Conservation (phyloP, 441 rosid species). For the Adansonia grandidieri region DNA sequence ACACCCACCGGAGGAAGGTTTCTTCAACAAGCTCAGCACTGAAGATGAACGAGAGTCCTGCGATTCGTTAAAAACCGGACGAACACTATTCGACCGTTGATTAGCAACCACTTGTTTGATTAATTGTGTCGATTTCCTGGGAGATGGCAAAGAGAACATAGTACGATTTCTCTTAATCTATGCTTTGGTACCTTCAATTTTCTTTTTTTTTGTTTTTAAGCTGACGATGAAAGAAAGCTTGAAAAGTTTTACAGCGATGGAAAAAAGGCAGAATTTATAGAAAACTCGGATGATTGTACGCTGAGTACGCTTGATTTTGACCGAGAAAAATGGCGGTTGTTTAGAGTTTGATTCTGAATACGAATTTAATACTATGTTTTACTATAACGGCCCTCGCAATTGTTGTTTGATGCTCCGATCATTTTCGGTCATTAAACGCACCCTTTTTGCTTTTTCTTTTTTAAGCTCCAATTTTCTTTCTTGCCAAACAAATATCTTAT, state of each 20-base stretch:
- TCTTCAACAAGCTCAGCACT: background rate
- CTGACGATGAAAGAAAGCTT: background rate
- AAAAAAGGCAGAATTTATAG: background rate
- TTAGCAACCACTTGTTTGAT: conserved; percentile 18
- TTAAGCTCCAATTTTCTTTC: background rate
- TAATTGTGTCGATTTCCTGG: conserved; percentile 32
- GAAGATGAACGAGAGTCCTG: conserved; percentile 1
- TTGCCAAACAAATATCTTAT: background rate
- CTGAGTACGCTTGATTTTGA: background rate
- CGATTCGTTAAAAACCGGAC: conserved; percentile 3
- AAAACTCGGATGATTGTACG: background rate
- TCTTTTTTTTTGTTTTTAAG: background rate
- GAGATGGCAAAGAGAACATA: conserved; percentile 41
- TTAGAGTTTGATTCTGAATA: background rate
- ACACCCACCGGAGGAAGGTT: conserved; percentile 20
- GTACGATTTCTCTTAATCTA: conserved; percentile 11
- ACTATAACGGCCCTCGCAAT: background rate
- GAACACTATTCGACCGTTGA: conserved; percentile 9
- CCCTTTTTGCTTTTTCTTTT: background rate
- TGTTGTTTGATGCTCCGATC: background rate
- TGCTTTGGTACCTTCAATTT: background rate
- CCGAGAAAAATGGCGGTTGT: conserved; percentile 4
- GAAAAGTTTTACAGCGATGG: background rate
- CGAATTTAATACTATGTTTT: background rate
- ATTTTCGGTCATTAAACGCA: background rate